Base-by-base conservation (phyloP, 2,329 filamentous ascomycete genomes). In the Hypomyces perniciosus region DNA sequence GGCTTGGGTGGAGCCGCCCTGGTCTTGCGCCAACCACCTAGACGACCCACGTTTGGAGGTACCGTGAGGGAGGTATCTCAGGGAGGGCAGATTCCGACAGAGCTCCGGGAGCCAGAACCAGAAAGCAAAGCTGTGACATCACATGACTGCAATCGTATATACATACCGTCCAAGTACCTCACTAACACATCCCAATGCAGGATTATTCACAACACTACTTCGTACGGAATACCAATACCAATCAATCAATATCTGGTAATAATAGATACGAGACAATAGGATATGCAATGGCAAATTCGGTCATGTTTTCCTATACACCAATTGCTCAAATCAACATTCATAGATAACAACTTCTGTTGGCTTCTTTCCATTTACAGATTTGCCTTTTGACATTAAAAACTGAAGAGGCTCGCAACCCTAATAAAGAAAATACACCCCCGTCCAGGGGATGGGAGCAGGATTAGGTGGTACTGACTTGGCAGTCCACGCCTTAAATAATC, bases 351-450 rank as follows among this genome's bases (percentile, higher is more conserved):
- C 37, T 30, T 46, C 46, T 50, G 51, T 47, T 51, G 47, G 54
- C 45, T 46, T 48, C 45, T 54, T 48, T 56, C 48, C 57, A 60
- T 65, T 57, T 65, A 65, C 64, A 68, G 55, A 62, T 61, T 62
- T 55, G 61, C 60, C 60, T 44, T 58, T 55, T 65, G 61, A 63
- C 60, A 69, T 68, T 69, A 68, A 68, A 68, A 65, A 62, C 51
- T 65, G 59, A 20, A 20, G 20, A 58, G 66, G 63, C 62, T 66
- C 60, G 59, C 61, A 59, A 65, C 64, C 20, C 65, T 59, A 63
- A 62, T 64, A 67, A 68, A 68, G 64, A 68, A 69, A 68, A 65
- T 65, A 68, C 62, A 69, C 65, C 58, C 60, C 58, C 62, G 57
- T 60, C 57, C 60, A 61, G 61, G 53, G 56, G 47, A 60, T 57